phyloP scores from a whole-genome alignment of 352 stramenopile species.

The Elongisporangium anandrum region DNA sequence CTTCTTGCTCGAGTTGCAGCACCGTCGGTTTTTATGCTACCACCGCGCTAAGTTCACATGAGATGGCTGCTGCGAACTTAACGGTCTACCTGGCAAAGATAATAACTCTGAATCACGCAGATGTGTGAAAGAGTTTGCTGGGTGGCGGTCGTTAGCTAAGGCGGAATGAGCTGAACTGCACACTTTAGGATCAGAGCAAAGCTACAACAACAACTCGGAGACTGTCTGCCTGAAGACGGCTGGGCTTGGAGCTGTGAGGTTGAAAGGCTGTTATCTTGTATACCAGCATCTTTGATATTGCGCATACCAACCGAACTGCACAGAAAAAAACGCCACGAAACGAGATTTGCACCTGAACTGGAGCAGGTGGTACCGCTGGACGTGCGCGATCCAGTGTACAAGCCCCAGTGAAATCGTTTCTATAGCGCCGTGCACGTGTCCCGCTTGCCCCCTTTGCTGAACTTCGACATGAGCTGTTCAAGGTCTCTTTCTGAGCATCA shows the following conservation, averaged over 20 bases:
- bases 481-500: not conserved
- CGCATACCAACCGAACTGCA: not conserved
- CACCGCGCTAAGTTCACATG: not conserved
- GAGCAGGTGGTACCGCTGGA: not conserved
- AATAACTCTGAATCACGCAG: not conserved
- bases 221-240: not conserved
- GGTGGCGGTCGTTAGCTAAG: not conserved
- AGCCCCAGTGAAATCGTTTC: not conserved
- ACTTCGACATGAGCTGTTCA: not conserved
- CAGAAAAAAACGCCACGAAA: not conserved
- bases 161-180: not conserved
- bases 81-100: not conserved
- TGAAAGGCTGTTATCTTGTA: not conserved
- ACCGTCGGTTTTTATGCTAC: not conserved
- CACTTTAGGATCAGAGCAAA: not conserved
- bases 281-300: not conserved
- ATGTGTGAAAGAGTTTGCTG: not conserved
- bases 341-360: not conserved
- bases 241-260: not conserved
- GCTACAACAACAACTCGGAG: not conserved
- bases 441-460: not conserved
- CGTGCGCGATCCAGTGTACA: not conserved
- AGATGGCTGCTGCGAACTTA: not conserved
- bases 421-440: not conserved
- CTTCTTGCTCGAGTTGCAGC: not conserved